phyloP scores from a whole-genome alignment of 2,329 filamentous ascomycete genomes.

The Xylaria sp. region DNA sequence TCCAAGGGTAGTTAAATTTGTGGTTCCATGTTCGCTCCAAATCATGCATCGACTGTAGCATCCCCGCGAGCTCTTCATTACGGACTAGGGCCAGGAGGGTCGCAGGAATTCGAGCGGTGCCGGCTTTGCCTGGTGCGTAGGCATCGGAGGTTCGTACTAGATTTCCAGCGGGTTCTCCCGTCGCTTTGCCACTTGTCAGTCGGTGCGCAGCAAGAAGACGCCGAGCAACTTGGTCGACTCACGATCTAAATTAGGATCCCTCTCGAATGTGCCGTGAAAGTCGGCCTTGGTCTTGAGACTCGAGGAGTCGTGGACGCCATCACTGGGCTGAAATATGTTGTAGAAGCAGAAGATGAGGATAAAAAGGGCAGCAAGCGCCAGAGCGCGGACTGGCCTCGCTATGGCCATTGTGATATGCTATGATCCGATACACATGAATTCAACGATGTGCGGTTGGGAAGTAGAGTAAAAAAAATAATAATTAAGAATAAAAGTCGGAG shows the following conservation, averaged over 20 bases:
- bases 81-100: conserved; percentile 92
- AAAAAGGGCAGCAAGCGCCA: conserved; percentile 76
- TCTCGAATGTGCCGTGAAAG: conserved; percentile 61
- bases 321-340: conserved; percentile 71
- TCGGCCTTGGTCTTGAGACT: conserved; percentile 53
- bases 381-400: conserved; percentile 83
- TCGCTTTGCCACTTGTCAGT: conserved; percentile 65
- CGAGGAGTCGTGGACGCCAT: conserved; percentile 46
- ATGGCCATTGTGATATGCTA: conserved; percentile 74
- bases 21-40: conserved; percentile 95
- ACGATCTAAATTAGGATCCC: conserved; percentile 91
- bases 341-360: conserved; percentile 84
- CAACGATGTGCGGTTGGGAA: conserved; percentile 23
- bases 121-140: conserved; percentile 79
- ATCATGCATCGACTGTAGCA: conserved; percentile 90
- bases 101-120: conserved; percentile 89
- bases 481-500: conserved; percentile 1
- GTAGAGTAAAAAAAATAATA: neutral
- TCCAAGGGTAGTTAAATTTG: conserved; percentile 99
- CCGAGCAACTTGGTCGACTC: conserved; percentile 51
- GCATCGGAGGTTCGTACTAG: conserved; percentile 79
- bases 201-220: neutral
- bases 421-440: conserved; percentile 45
- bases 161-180: conserved; percentile 82
- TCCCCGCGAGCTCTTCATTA: conserved; percentile 86